These are phyloP conservation scores for Cavenderia fasciculata DNA, from an alignment of 78 protist species.

Conservation along the genomic window DNA sequence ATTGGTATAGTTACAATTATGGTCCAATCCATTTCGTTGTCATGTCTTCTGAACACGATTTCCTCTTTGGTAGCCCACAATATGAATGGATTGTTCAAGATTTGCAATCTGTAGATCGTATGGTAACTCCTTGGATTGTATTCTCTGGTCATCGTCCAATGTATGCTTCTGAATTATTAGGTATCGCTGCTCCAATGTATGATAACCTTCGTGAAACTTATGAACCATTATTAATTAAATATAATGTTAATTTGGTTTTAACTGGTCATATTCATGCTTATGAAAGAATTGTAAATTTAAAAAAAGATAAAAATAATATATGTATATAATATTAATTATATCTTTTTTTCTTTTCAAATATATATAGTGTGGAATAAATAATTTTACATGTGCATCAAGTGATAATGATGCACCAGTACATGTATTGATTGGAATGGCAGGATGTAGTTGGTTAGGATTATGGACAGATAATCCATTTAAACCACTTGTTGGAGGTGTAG, in stretches of 20 bases:
- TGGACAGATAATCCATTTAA: conserved; percentile 17
- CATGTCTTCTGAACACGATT: conserved; percentile 11
- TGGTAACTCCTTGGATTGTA: conserved; percentile 30
- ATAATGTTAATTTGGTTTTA: background rate
- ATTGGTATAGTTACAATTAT: conserved; percentile 37
- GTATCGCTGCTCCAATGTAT: background rate
- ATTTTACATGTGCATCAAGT: background rate
- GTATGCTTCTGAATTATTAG: conserved; percentile 23
- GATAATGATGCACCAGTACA: conserved; percentile 79
- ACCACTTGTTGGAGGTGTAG: conserved; percentile 11
- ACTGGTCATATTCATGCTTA: background rate
- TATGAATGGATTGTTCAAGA: conserved; percentile 4
- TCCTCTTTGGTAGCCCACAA: background rate
- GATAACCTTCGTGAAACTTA: background rate
- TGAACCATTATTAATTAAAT: background rate
- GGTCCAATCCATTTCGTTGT: conserved; percentile 46
- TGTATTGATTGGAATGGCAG: conserved; percentile 74
- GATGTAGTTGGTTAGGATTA: conserved; percentile 22
- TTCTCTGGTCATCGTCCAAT: conserved; percentile 52
- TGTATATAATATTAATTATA: background rate
- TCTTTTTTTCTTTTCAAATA: too few relatives aligned
- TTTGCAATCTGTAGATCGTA: conserved; percentile 9
- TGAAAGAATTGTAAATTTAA: background rate
- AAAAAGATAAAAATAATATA: background rate
- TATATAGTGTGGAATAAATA: too few relatives aligned